phyloP scores from a whole-genome alignment of 2,329 filamentous ascomycete species.

The Sporothrix sp. region DNA sequence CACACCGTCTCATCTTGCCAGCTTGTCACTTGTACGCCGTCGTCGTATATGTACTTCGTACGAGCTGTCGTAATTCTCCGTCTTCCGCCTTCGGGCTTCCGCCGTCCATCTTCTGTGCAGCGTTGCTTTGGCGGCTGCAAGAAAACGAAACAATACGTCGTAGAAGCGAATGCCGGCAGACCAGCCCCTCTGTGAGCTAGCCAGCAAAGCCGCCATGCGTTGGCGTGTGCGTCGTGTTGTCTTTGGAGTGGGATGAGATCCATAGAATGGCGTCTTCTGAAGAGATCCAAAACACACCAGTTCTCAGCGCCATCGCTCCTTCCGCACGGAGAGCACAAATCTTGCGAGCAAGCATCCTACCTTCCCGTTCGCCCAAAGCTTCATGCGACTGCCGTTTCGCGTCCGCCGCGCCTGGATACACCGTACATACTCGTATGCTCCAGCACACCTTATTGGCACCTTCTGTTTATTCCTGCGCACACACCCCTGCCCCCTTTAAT shows the following conservation, averaged over 20 bases:
- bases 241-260: background rate
- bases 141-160: slow-evolving; percentile 1
- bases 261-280: no score
- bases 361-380: background rate
- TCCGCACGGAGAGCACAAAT: background rate
- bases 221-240: background rate
- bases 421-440: no score
- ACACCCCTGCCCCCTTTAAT: slow-evolving; percentile 14
- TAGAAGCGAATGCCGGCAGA: background rate
- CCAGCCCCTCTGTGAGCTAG: slow-evolving; percentile 6
- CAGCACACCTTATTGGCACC: background rate
- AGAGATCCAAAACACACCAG: background rate
- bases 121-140: background rate
- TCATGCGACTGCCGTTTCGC: no score
- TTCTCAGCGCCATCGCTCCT: background rate
- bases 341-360: background rate
- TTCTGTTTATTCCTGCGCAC: slow-evolving; percentile 12
- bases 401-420: no score
- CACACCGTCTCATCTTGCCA: no score
- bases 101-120: background rate
- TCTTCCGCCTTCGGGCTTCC: no score
- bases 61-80: background rate
- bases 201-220: background rate
- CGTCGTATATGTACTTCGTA: no score
- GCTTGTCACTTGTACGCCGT: no score